These are phyloP conservation scores for Phylloboletellus chloephorus DNA, from an alignment of 1,284 basidiomycete species.

Conservation along the genomic window DNA sequence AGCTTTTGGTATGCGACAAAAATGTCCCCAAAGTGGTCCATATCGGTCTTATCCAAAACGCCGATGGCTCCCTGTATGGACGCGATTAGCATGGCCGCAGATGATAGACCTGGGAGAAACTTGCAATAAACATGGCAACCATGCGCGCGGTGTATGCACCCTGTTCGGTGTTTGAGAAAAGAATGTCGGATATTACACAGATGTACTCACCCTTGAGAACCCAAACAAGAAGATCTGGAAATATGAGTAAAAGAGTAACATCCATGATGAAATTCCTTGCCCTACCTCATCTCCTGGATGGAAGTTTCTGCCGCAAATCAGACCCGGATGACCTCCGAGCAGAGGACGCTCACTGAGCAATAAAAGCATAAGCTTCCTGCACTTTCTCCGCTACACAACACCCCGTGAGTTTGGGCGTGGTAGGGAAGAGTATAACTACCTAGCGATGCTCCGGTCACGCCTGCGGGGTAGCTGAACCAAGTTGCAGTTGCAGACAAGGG, in stretches of 20 bases:
- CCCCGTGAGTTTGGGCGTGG: constrained; percentile 5
- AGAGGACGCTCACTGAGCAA: constrained; percentile 54
- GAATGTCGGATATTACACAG: neutral
- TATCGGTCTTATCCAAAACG: constrained; percentile 56
- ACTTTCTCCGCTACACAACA: constrained; percentile 52
- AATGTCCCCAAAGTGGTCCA: constrained; percentile 63
- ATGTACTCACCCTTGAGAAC: constrained; percentile 53
- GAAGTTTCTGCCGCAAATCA: constrained; percentile 47
- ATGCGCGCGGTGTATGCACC: constrained; percentile 70
- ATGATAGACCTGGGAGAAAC: constrained; percentile 16
- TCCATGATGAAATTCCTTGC: neutral
- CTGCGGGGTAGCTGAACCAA: constrained; percentile 33
- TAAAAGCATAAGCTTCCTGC: constrained; percentile 68
- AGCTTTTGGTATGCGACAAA: constrained; percentile 57
- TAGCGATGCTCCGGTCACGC: constrained; percentile 53
- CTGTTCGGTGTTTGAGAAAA: constrained; percentile 22
- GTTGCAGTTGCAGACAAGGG: neutral
- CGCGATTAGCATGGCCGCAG: neutral
- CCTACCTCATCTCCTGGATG: constrained; percentile 62
- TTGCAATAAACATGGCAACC: constrained; percentile 62
- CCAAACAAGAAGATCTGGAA: constrained; percentile 64
- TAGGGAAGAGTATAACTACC: constrained; percentile 33
- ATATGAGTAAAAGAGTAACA: constrained; percentile 9
- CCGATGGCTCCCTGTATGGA: constrained; percentile 53
- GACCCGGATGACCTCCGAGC: neutral